phyloP scores from a whole-genome alignment of 1,284 basidiomycete genomes.

The Malassezia slooffiae region DNA sequence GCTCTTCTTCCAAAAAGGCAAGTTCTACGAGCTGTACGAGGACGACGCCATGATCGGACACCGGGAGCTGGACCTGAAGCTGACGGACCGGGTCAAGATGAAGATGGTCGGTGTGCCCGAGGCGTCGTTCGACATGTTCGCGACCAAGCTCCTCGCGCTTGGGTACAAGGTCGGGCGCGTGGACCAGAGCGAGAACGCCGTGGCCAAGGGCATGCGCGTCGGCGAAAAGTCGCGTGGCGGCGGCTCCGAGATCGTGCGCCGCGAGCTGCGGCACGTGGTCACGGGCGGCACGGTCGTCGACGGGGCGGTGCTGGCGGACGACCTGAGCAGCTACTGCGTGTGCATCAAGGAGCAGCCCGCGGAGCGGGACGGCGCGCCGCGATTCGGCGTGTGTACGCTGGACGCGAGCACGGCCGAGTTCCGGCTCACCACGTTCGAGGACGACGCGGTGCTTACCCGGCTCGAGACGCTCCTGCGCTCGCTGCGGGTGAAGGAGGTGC shows the following conservation, averaged over 20 bases:
- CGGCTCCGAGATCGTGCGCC: conserved; percentile 49
- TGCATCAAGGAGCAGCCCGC: conserved; percentile 59
- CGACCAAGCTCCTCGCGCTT: conserved; percentile 50
- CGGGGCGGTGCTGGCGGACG: conserved; percentile 72
- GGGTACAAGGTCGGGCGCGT: conserved; percentile 93
- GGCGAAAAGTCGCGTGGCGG: conserved; percentile 50
- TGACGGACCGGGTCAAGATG: conserved; percentile 90
- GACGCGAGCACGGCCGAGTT: conserved; percentile 96
- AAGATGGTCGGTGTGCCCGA: conserved; percentile 91
- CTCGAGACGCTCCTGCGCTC: conserved; percentile 90
- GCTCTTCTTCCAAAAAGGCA: conserved; percentile 91
- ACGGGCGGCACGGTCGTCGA: conserved; percentile 96
- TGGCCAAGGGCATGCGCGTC: conserved; percentile 55
- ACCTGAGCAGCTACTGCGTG: conserved; percentile 89
- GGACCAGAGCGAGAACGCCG: conserved; percentile 88
- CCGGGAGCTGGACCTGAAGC: conserved; percentile 48
- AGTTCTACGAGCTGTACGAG: conserved; percentile 47
- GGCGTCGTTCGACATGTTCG: conserved; percentile 63
- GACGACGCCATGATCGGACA: conserved; percentile 47
- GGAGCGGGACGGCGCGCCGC: conserved; percentile 17
- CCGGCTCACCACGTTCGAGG: conserved; percentile 75
- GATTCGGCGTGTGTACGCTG: conserved; percentile 84
- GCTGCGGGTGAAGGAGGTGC: conserved; percentile 78
- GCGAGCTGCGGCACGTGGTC: conserved; percentile 88
- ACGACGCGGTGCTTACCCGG: conserved; percentile 81